Evolutionary conservation across 352 stramenopile genomes (phyloP).

Genomic region (Pythium myriotylum): DNA sequence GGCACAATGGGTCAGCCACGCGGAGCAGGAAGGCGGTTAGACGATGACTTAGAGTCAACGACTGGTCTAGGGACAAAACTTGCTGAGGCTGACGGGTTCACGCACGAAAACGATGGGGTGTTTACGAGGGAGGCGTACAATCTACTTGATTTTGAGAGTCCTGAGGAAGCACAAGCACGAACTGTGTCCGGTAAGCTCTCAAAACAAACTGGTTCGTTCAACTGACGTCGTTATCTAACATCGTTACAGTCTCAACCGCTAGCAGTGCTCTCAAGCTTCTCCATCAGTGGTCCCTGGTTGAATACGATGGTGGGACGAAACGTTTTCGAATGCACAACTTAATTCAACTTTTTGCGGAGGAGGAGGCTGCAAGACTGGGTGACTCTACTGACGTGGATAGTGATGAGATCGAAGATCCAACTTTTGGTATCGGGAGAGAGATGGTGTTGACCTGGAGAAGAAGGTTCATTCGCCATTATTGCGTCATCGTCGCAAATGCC

Average conservation of each 20-base stretch:
- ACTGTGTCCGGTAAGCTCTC: slow-evolving; percentile 29
- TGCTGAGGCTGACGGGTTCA: slow-evolving; percentile 69
- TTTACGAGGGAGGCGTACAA: slow-evolving; percentile 80
- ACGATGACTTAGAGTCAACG: slow-evolving; percentile 58
- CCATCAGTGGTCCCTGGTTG: slow-evolving; percentile 80
- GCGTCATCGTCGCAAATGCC: slow-evolving; percentile 69
- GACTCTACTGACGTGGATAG: slow-evolving; percentile 27
- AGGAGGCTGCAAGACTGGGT: slow-evolving; percentile 62
- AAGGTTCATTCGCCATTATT: slow-evolving; percentile 83
- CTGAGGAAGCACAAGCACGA: slow-evolving; percentile 61
- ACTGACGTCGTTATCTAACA: no score
- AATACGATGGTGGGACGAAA: slow-evolving; percentile 67
- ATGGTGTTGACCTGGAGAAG: slow-evolving; percentile 75
- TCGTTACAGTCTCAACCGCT: slow-evolving; percentile 41
- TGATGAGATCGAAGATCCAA: slow-evolving; percentile 20
- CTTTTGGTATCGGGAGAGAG: slow-evolving; percentile 45
- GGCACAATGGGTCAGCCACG: no score
- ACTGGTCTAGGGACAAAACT: slow-evolving; percentile 69
- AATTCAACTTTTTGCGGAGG: slow-evolving; percentile 82
- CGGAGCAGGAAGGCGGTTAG: slow-evolving; percentile 25
- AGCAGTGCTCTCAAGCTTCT: slow-evolving; percentile 59
- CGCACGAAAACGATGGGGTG: slow-evolving; percentile 71
- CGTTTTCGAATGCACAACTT: slow-evolving; percentile 84
- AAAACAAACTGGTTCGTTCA: neutral
- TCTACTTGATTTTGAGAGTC: slow-evolving; percentile 67